A percentile compares a stretch with the other conserved stretches of the same genome.
Evolutionary conservation across 2,329 filamentous ascomycete genomes (phyloP).

Genomic region (Beauveria rudraprayagi): DNA sequence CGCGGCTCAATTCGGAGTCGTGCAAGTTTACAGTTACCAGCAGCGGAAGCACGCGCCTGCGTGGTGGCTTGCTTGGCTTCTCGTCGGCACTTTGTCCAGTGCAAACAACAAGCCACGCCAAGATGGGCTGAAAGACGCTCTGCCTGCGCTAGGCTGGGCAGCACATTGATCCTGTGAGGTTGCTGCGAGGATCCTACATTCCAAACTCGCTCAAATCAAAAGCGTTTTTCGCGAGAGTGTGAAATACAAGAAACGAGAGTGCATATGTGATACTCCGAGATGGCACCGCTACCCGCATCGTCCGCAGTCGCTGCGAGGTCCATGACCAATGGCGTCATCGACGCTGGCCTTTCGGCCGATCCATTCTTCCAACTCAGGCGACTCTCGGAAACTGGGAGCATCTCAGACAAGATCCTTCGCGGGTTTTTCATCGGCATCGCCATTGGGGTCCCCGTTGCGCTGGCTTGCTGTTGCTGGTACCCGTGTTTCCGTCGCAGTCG

Average conservation of each 20-base stretch:
- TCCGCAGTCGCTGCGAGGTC: not conserved
- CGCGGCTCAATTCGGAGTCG: not conserved
- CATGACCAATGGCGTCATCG: not conserved
- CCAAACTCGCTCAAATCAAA: not conserved
- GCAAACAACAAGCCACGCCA: not conserved
- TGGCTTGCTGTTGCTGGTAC: slow-evolving; percentile 11
- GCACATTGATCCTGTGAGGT: not conserved
- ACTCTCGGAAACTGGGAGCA: not conserved
- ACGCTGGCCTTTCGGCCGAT: not conserved
- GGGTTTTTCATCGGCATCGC: slow-evolving; percentile 11
- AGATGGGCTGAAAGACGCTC: not conserved
- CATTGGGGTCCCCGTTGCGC: slow-evolving; percentile 6
- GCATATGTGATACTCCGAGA: not conserved
- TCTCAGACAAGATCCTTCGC: slow-evolving; percentile 1
- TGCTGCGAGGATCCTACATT: not conserved
- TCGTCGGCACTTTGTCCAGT: not conserved
- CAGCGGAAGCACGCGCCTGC: not conserved
- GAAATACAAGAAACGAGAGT: not conserved
- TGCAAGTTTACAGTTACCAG: not conserved
- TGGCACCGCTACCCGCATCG: not conserved
- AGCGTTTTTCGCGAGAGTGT: not conserved
- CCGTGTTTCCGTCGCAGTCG: slow-evolving; percentile 4
- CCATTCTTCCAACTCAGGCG: not conserved
- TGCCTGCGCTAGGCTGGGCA: not conserved
- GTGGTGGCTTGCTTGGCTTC: not conserved